Evolutionary conservation across 164 flowering plant species (phyloP).

Genomic region (Dillenia turbinata): DNA sequence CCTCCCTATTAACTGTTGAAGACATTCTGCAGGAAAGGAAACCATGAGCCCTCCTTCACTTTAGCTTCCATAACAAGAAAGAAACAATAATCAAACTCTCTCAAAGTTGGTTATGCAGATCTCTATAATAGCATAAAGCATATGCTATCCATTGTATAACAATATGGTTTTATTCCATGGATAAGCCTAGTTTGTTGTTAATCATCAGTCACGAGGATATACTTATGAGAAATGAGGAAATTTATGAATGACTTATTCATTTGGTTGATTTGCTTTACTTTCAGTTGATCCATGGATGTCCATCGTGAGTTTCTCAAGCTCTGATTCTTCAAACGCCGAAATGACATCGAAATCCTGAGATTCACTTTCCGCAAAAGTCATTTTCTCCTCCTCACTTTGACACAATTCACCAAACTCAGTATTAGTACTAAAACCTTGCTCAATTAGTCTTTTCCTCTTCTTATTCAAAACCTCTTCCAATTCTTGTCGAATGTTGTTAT

Average conservation of each 20-base stretch:
- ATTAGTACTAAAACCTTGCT: slow-evolving; percentile 23
- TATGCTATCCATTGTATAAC: no score
- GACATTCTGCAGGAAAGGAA: no score
- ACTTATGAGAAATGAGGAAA: no score
- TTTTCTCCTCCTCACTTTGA: slow-evolving; percentile 11
- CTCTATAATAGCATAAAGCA: no score
- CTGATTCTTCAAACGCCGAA: slow-evolving; percentile 28
- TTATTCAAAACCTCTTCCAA: slow-evolving; percentile 44
- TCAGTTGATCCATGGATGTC: slow-evolving; percentile 36
- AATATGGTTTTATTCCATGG: no score
- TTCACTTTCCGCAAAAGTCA: slow-evolving; percentile 14
- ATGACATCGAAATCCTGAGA: slow-evolving; percentile 19
- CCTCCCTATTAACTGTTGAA: no score
- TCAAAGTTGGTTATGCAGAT: no score
- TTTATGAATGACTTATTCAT: slow-evolving; percentile 7
- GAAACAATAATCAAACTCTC: no score
- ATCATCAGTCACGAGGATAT: no score
- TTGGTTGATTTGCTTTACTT: slow-evolving; percentile 3
- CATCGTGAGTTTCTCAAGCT: slow-evolving; percentile 39
- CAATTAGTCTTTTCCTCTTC: slow-evolving; percentile 56
- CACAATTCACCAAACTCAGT: slow-evolving; percentile 13
- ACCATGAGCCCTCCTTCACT: no score
- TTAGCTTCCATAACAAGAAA: no score
- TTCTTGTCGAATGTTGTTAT: slow-evolving; percentile 48
- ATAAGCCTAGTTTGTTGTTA: no score